phyloP scores from a whole-genome alignment of 139 green algal species.

The Chlamydomonas sp. region DNA sequence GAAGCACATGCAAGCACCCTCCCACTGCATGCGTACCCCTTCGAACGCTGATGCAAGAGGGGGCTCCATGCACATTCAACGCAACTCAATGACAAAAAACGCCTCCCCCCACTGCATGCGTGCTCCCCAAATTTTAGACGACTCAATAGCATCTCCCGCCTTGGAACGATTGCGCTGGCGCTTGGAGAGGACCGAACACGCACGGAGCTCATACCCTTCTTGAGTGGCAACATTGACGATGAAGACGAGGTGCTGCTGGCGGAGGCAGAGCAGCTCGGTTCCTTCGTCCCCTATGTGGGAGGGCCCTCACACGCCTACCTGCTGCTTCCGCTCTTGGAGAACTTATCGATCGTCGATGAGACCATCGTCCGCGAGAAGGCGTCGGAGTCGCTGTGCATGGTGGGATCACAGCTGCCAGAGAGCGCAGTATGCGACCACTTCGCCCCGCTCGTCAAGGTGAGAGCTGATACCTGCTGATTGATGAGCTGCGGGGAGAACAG shows the following conservation, averaged over 20 bases:
- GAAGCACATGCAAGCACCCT: too few relatives aligned
- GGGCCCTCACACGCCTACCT: slow-evolving; percentile 65
- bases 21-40: too few relatives aligned
- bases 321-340: slow-evolving; percentile 87
- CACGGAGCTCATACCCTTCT: slow-evolving; percentile 95
- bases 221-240: slow-evolving; percentile 92
- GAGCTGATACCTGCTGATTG: not conserved
- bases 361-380: slow-evolving; percentile 96
- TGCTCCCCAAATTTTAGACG: too few relatives aligned
- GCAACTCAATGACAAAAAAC: too few relatives aligned
- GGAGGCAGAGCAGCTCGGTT: slow-evolving; percentile 92
- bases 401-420: slow-evolving; percentile 67
- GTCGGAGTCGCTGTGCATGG: slow-evolving; percentile 76
- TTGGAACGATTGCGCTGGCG: slow-evolving; percentile 88
- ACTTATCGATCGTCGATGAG: slow-evolving; percentile 89
- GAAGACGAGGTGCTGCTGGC: slow-evolving; percentile 97
- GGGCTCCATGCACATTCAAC: too few relatives aligned
- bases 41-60: too few relatives aligned
- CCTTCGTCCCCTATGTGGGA: slow-evolving; percentile 90
- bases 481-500: too few relatives aligned
- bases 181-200: slow-evolving; percentile 92
- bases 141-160: slow-evolving; percentile 84
- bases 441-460: slow-evolving; percentile 75
- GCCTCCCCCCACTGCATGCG: too few relatives aligned
- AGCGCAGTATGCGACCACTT: slow-evolving; percentile 64